These are phyloP conservation scores for Parachaetomium inaequale DNA, from an alignment of 495 filamentous ascomycete genomes.

Conservation along the genomic window DNA sequence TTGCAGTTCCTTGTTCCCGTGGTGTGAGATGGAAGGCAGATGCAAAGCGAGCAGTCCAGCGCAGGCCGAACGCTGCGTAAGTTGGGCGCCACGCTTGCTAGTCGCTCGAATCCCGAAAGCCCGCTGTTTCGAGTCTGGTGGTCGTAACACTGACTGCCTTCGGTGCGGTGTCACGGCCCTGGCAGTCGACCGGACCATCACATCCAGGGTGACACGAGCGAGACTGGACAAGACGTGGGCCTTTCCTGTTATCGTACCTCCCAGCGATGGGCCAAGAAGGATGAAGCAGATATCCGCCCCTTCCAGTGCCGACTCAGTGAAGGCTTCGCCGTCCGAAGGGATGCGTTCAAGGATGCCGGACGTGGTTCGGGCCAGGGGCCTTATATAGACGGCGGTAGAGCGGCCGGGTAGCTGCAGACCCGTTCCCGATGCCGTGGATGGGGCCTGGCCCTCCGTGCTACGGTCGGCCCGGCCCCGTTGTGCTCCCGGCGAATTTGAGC, in stretches of 20 bases:
- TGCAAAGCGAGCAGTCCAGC: neutral
- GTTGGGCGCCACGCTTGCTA: neutral
- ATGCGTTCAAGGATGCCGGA: neutral
- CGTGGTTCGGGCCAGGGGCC: neutral
- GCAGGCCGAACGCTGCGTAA: neutral
- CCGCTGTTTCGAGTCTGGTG: neutral
- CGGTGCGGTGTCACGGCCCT: neutral
- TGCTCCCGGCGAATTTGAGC: neutral
- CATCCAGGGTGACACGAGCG: neutral
- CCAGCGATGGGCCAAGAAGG: too few species aligned
- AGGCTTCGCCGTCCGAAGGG: neutral
- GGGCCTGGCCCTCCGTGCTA: neutral
- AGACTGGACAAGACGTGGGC: neutral
- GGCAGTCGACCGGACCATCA: neutral
- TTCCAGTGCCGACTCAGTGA: too few species aligned
- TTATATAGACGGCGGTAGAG: neutral
- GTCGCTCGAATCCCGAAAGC: neutral
- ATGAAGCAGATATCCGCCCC: too few species aligned
- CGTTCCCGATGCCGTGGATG: conserved; percentile 3
- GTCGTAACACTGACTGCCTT: neutral
- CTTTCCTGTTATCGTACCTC: neutral
- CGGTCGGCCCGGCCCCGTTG: neutral
- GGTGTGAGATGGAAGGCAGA: neutral
- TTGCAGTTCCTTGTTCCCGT: neutral
- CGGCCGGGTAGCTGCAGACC: neutral